Conservation (phyloP, 2,329 filamentous ascomycete genomes). For the Ceratocystis huliohia region DNA sequence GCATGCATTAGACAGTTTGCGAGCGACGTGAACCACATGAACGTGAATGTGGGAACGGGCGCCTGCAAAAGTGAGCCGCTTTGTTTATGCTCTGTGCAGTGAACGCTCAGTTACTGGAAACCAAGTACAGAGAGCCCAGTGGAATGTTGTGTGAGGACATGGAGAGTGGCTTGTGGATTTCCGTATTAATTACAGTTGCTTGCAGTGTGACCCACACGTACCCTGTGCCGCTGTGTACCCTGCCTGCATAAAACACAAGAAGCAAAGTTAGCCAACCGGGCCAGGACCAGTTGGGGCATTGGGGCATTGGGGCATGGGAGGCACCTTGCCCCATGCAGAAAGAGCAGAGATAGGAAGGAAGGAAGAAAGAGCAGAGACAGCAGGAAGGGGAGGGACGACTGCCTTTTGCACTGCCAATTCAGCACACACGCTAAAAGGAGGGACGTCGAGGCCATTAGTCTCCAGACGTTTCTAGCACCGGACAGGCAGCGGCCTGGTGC, state of each 20-base stretch:
- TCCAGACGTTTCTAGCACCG: neutral
- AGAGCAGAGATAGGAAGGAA: neutral
- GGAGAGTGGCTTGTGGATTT: too few species aligned
- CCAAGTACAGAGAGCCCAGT: too few species aligned
- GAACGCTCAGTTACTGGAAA: too few species aligned
- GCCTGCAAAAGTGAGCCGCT: too few species aligned
- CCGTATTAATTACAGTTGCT: neutral
- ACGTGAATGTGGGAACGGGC: neutral
- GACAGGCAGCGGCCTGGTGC: neutral
- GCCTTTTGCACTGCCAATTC: neutral
- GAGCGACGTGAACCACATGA: neutral
- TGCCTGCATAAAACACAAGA: neutral
- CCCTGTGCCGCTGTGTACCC: slow-evolving; percentile 4
- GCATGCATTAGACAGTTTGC: neutral
- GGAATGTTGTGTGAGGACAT: too few species aligned
- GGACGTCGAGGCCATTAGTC: neutral
- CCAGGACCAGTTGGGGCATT: too few species aligned
- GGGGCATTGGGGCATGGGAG: too few species aligned
- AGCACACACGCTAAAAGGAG: neutral
- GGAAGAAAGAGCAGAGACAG: neutral
- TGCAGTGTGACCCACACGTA: neutral
- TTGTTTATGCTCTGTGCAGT: too few species aligned
- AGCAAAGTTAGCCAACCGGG: neutral
- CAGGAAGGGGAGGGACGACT: neutral
- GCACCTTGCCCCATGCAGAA: neutral